Evolutionary conservation across 257 asterid species (phyloP), one percentile per base, ranked within the genome.

Genomic region (Lantana camara): DNA sequence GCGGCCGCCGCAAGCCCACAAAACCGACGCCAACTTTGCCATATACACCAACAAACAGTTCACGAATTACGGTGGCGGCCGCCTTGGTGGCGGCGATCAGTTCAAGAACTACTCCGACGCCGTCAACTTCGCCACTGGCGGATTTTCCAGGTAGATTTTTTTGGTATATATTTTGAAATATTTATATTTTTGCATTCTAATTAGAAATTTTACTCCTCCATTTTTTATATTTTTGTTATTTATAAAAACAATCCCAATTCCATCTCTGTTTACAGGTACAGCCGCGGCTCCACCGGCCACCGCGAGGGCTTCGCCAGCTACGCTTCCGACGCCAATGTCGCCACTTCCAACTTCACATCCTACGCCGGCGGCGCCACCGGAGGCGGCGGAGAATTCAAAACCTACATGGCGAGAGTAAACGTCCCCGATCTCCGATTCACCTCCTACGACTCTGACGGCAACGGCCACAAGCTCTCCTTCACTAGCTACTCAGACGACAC

Each of bases 21-120:
- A 42, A 13, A 58, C 46, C 41, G 96, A 86, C 48, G 85, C 91
- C 1, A 23, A 82, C 41, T 91, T 91, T 9, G 72, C 80, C 13
- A 24, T 20, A 9, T 91, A 91, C 79, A 72, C 46, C 0, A 88
- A 91, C 74, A 88, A 88, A 52, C 54, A 66, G 24, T 88, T 91
- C 38, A 37, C 75, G 1, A 77, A 67, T 70, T 91, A 91, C 60
- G 98, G 96, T 15, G 62, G 61, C 15, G 78, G 73, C 7, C 74
- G 79, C 5, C 78, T 77, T 6, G 90, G 90, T 17, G 95, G 85
- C 16, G 70, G 38, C 3, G 96, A 91, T 12, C 60, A 0, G 52
- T 91, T 91, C 91, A 91, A 81, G 72, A 84, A 78, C 75, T 91
- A 91, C 59, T 84, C 95, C 47, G 80, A 75, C 15, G 91, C 91